Evolutionary conservation across 2,329 filamentous ascomycete species (phyloP), one percentile per base, ranked within the genome.

Genomic region (Colletotrichum aenigma): DNA sequence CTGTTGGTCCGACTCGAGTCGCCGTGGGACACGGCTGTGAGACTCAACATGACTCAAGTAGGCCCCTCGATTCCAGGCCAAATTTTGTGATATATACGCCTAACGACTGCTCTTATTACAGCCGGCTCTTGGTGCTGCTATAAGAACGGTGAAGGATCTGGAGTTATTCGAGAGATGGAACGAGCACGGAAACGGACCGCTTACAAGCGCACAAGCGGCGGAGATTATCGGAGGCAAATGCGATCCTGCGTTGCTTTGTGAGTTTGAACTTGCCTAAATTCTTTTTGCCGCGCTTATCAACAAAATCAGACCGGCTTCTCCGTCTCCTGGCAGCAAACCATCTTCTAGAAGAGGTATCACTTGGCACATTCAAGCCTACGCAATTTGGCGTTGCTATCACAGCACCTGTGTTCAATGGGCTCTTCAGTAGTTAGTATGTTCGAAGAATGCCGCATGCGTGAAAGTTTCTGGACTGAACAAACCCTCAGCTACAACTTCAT

Each of bases 31-130:
- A 70, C 71, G 1, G 10, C 48, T 13, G 43, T 70, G 9, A 64
- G 71, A 24, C 58, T 70, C 18, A 64, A 52, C 58, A 74, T 74
- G 66, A 58, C 26, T 34, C 66, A 65, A 32, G 71, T 70, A 65
- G 4, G 38, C 2, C 2, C 10, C 30, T 5, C 43, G 10, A 2
- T 16, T n/a, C 30, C 8, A n/a, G 18, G 0, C 64, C 4, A 12
- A 7, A 3, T 3, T 6, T 13, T 43, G 7, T 34, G 32, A 21
- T 13, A 52, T 43, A 4, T 9, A 18, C 6, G 3, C 13, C 36
- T 48, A 28, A 28, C 6, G n/a, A 16, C 13, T 7, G 4, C 2
- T 13, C 3, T 16, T 8, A 1, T 13, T 2, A 7, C 1, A 74
- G 71, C 43, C 71, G 4, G 71, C 71, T 4, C 36, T 70, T 24